A percentile compares a stretch with the other conserved stretches of the same genome.
phyloP scores from a whole-genome alignment of 495 filamentous ascomycete genomes.

The Aspergillus cavernicola region DNA sequence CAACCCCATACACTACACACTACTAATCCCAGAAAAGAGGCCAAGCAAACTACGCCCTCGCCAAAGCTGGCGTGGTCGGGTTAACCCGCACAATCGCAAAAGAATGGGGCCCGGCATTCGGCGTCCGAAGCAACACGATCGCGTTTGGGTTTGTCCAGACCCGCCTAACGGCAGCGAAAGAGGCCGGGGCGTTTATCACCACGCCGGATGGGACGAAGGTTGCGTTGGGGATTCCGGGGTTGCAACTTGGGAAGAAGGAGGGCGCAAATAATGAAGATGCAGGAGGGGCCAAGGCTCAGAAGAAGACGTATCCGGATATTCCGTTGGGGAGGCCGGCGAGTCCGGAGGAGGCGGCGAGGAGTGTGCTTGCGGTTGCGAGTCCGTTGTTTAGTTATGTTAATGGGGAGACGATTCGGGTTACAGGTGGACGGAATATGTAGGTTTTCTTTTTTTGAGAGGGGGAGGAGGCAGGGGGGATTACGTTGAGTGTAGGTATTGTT shows the following conservation, averaged over 20 bases:
- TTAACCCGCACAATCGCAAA: slow-evolving; percentile 85
- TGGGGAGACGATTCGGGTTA: slow-evolving; percentile 81
- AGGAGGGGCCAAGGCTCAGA: slow-evolving; percentile 26
- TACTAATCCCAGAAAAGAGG: slow-evolving; percentile 39
- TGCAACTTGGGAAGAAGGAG: slow-evolving; percentile 43
- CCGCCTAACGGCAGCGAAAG: slow-evolving; percentile 74
- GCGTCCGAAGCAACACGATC: slow-evolving; percentile 78
- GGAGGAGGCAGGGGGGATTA: too few species aligned
- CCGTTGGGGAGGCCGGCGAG: slow-evolving; percentile 71
- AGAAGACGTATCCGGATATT: slow-evolving; percentile 58
- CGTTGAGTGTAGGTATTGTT: too few species aligned
- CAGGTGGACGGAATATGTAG: slow-evolving; percentile 79
- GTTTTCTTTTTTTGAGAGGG: not conserved
- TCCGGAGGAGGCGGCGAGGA: slow-evolving; percentile 72
- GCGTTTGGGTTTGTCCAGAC: slow-evolving; percentile 79
- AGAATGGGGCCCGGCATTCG: slow-evolving; percentile 85
- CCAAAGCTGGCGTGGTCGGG: slow-evolving; percentile 76
- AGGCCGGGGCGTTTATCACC: slow-evolving; percentile 70
- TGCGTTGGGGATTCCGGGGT: slow-evolving; percentile 68
- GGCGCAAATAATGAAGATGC: slow-evolving; percentile 16
- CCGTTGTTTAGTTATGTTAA: slow-evolving; percentile 77
- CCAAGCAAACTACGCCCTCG: slow-evolving; percentile 80
- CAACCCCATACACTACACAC: not conserved
- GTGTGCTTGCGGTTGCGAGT: slow-evolving; percentile 75
- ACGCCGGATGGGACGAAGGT: slow-evolving; percentile 74